A percentile compares a stretch with the other conserved stretches of the same genome.
Evolutionary conservation across 306 rosid genomes (phyloP).

Genomic region (Lithocarpus polystachyus): DNA sequence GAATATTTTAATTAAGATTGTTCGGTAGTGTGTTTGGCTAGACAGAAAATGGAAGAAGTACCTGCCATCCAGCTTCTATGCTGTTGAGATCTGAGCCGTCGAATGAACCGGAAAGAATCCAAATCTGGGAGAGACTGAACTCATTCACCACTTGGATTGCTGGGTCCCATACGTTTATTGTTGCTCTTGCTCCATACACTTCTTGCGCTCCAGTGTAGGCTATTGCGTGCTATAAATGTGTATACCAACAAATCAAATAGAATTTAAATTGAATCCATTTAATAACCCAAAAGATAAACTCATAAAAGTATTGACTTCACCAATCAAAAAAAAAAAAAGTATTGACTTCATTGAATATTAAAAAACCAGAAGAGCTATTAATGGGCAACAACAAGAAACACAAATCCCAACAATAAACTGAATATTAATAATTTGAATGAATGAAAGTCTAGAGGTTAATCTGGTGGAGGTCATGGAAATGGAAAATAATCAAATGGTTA

Average conservation of each 20-base stretch:
- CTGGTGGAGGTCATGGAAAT: no score
- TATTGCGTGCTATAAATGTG: constrained; percentile 64
- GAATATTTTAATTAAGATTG: neutral
- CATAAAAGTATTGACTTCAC: no score
- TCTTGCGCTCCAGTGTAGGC: constrained; percentile 74
- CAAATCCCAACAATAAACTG: neutral
- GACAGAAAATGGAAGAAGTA: constrained; percentile 39
- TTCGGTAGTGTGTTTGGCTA: constrained; percentile 8
- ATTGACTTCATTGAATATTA: no score
- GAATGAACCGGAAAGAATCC: constrained; percentile 89
- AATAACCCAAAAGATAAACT: no score
- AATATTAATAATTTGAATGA: neutral
- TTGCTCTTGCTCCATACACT: constrained; percentile 83
- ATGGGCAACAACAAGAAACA: neutral
- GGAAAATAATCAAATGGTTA: no score
- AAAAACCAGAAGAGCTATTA: no score
- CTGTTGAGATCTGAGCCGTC: constrained; percentile 97
- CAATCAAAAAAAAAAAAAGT: no score
- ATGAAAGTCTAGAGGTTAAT: neutral
- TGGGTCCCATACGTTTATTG: constrained; percentile 93
- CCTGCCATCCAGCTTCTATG: constrained; percentile 99
- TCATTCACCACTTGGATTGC: constrained; percentile 69
- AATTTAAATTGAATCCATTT: neutral
- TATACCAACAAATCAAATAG: neutral
- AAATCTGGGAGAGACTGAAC: constrained; percentile 86